These are phyloP conservation scores for Allium cepa DNA, from an alignment of 106 monocot genomes.

Conservation along the genomic window DNA sequence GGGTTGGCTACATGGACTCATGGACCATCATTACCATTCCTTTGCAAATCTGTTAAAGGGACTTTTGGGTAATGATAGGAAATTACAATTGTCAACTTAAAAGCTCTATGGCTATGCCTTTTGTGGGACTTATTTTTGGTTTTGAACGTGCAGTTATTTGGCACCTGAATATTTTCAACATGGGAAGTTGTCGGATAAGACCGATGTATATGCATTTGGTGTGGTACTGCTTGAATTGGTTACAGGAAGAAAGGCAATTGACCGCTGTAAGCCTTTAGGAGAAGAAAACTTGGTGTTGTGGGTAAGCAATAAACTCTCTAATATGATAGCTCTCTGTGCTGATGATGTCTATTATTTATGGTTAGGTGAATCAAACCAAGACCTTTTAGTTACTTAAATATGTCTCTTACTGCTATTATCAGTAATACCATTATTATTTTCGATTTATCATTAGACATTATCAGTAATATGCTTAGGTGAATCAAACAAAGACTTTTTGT, in stretches of 20 bases:
- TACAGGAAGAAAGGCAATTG: constrained; percentile 73
- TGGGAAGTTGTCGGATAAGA: constrained; percentile 87
- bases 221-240: constrained; percentile 76
- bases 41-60: constrained; percentile 88
- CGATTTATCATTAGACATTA: too few relatives aligned
- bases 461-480: too few relatives aligned
- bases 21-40: constrained; percentile 73
- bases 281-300: constrained; percentile 77
- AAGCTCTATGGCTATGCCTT: too few relatives aligned
- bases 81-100: too few relatives aligned
- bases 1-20: constrained; percentile 83
- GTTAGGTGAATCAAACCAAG: too few relatives aligned
- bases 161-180: constrained; percentile 95
- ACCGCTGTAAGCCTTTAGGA: constrained; percentile 46
- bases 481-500: too few relatives aligned
- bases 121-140: background rate
- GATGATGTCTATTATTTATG: too few relatives aligned
- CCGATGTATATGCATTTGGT: constrained; percentile 88
- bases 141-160: constrained; percentile 47
- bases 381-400: too few relatives aligned
- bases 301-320: constrained; percentile 25
- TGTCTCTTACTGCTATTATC: too few relatives aligned
- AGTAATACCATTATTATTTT: too few relatives aligned
- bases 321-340: too few relatives aligned
- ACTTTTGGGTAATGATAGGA: constrained; percentile 69